Evolutionary conservation across 768 basidiomycete genomes (phyloP), one percentile per base, ranked within the genome.

Genomic region (Megacollybia marginata): DNA sequence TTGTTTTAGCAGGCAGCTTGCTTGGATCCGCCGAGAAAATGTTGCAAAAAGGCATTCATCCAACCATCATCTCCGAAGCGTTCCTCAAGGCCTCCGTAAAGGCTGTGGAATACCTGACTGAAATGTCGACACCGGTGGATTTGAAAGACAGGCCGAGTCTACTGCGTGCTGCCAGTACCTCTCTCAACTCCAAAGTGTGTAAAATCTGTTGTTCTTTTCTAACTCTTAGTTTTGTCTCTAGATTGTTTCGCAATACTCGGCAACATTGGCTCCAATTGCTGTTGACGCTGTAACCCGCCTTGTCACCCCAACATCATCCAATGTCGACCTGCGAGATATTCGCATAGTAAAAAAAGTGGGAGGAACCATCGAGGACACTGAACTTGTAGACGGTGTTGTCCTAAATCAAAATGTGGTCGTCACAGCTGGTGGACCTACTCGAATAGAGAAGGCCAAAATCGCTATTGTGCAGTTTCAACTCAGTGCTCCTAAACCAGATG

Each of bases 191-290:
- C 38, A 99, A 99, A 75, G 94, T 88, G 50, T 28, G 68, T 54
- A 40, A 13, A 40, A 40, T 8, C 38, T 13, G 10, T 45, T 34
- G 33, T 46, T 48, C 32, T 19, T 40, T 9, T 44, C 40, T 48
- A 38, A 28, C 55, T 13, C 11, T 47, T 13, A 31, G 28, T 52
- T 51, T 40, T 42, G 8, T 31, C 2, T 44, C 18, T 61, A 97
- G 94, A 96, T 99, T 58, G 96, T 98, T 38, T 98, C 96, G 15
- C 96, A 98, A 77, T 98, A 98, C 66, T 98, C 96, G 4, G 90
- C 93, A 11, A 94, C 90, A 34, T 79, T 99, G 55, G 91, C 96
- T n/a, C 96, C 96, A 35, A 99, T 98, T 56, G 96, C 96, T 13
- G 96, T 99, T n/a, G 78, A 83, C 47, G 93, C 95, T 28, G 96